phyloP scores from a whole-genome alignment of 345 rosid genomes.

The Acer negundo region DNA sequence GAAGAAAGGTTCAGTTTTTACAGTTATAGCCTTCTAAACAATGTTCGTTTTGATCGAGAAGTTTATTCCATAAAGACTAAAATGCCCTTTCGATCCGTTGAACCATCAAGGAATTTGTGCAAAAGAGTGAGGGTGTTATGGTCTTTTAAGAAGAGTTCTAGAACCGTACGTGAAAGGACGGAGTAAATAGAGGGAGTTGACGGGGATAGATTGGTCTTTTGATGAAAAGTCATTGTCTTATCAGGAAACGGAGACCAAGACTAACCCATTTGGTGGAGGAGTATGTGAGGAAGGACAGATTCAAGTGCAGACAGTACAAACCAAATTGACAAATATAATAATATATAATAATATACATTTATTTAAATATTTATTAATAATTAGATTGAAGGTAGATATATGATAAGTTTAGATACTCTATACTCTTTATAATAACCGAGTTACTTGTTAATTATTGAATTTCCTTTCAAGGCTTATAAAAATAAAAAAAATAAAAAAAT shows the following conservation, averaged over 20 bases:
- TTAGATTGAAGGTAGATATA: too few relatives aligned
- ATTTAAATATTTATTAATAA: too few relatives aligned
- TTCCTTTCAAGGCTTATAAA: too few relatives aligned
- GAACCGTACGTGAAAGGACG: constrained; percentile 42
- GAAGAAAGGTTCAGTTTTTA: constrained; percentile 8
- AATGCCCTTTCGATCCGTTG: neutral
- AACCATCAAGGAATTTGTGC: neutral
- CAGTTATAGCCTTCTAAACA: constrained; percentile 1
- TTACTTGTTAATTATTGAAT: too few relatives aligned
- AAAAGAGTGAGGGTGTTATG: neutral
- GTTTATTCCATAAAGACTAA: neutral
- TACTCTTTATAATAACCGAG: too few relatives aligned
- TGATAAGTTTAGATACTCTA: too few relatives aligned
- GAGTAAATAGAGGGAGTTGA: constrained; percentile 15
- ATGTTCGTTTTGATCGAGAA: neutral
- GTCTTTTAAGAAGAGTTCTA: constrained; percentile 10
- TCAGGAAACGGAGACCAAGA: neutral
- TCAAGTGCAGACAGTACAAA: constrained; percentile 43
- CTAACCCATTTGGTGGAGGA: constrained; percentile 36
- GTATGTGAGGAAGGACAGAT: constrained; percentile 54
- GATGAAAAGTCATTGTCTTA: constrained; percentile 3
- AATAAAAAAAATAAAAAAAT: too few relatives aligned
- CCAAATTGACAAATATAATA: constrained; percentile 7
- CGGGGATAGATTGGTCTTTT: constrained; percentile 26
- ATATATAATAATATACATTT: neutral